Conservation (phyloP, 1,284 basidiomycete species). For the Malassezia nana region DNA sequence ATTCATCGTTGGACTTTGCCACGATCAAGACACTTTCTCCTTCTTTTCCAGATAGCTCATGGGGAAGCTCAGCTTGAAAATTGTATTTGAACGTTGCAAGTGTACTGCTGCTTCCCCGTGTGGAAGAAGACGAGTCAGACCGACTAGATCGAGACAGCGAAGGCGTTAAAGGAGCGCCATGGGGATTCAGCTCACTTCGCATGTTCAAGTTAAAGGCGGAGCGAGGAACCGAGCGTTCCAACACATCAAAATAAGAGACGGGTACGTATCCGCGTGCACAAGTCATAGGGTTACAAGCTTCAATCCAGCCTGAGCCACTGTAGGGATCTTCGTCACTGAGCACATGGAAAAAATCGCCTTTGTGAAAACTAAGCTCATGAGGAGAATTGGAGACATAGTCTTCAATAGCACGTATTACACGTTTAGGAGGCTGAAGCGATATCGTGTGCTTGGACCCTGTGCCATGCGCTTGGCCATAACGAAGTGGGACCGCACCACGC, state of each 20-base stretch:
- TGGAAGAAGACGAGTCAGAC: not conserved
- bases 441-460: slow-evolving; percentile 21
- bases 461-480: slow-evolving; percentile 21
- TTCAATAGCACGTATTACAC: slow-evolving; percentile 78
- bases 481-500: slow-evolving; percentile 17
- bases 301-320: slow-evolving; percentile 49
- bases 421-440: slow-evolving; percentile 63
- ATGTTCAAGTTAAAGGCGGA: not conserved
- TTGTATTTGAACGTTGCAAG: slow-evolving; percentile 83
- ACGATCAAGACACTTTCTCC: slow-evolving; percentile 75
- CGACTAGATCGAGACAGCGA: slow-evolving; percentile 23
- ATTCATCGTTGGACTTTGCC: slow-evolving; percentile 47
- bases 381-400: slow-evolving; percentile 64
- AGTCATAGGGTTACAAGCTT: slow-evolving; percentile 63
- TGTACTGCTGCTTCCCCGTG: not conserved
- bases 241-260: slow-evolving; percentile 63
- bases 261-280: slow-evolving; percentile 86
- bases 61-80: slow-evolving; percentile 82
- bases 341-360: slow-evolving; percentile 97
- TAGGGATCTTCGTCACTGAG: slow-evolving; percentile 58
- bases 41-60: slow-evolving; percentile 86
- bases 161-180: slow-evolving; percentile 31
- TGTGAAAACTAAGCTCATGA: slow-evolving; percentile 77
- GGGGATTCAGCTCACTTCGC: slow-evolving; percentile 29
- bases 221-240: slow-evolving; percentile 33